A percentile compares a stretch with the other conserved stretches of the same genome.
Conservation (phyloP, 192 early-diverging fungal genomes). For the Entomortierella beljakovae region DNA sequence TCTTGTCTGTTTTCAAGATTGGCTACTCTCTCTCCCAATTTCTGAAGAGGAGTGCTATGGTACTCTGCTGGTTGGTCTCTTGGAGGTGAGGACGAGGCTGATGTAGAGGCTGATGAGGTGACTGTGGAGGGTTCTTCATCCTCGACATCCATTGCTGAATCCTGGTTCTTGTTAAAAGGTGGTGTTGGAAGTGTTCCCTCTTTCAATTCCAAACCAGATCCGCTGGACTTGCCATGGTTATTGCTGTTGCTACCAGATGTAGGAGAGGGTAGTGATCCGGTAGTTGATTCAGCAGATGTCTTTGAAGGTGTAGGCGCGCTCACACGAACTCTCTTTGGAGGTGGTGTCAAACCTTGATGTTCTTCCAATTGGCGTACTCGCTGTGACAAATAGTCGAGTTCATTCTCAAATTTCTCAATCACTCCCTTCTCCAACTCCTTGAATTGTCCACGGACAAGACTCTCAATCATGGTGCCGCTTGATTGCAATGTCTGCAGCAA, state of each 20-base stretch:
- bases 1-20: conserved; percentile 42
- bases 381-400: conserved; percentile 46
- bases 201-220: conserved; percentile 15
- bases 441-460: conserved; percentile 78
- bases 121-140: conserved; percentile 25
- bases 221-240: not conserved
- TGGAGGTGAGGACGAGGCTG: conserved; percentile 9
- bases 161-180: conserved; percentile 45
- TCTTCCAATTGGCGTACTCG: conserved; percentile 33
- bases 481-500: conserved; percentile 81
- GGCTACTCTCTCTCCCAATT: conserved; percentile 44
- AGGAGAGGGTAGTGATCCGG: conserved; percentile 11
- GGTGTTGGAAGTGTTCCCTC: conserved; percentile 49
- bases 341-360: conserved; percentile 41
- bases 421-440: conserved; percentile 78
- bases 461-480: conserved; percentile 79
- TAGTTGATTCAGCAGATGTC: not conserved
- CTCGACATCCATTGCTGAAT: conserved; percentile 47
- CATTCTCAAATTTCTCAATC: conserved; percentile 59
- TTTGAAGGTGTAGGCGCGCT: not conserved
- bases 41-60: conserved; percentile 40
- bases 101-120: conserved; percentile 8
- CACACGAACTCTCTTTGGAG: conserved; percentile 21
- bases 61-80: conserved; percentile 23
- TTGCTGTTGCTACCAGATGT: not conserved